Conservation (phyloP, 2,329 filamentous ascomycete species). For the Colletotrichum trifolii region DNA sequence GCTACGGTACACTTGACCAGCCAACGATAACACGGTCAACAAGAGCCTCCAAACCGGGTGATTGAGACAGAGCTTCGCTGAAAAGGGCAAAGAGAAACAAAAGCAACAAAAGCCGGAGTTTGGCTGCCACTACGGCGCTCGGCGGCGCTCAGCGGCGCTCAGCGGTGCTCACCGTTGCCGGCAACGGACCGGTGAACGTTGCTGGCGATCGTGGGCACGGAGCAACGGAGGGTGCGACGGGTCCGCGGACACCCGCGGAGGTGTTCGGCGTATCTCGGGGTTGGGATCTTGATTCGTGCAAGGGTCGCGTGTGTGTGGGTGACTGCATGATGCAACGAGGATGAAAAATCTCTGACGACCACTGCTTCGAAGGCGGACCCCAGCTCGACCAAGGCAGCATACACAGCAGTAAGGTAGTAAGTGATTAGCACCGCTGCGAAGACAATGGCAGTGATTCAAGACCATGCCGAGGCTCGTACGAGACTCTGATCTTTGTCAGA, state of each 20-base stretch:
- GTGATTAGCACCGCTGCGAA: no score
- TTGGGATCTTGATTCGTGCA: constrained; percentile 19
- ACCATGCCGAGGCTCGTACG: constrained; percentile 19
- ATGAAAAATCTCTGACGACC: constrained; percentile 19
- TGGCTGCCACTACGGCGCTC: neutral
- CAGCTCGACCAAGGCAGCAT: neutral
- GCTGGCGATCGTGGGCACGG: neutral
- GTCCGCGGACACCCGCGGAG: constrained; percentile 13
- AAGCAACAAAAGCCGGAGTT: neutral
- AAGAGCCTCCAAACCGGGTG: no score
- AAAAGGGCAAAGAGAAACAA: neutral
- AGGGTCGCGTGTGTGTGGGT: constrained; percentile 8
- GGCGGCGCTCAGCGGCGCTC: constrained; percentile 15
- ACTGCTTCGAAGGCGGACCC: constrained; percentile 4
- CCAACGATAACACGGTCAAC: no score
- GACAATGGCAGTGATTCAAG: neutral
- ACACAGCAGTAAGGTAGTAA: neutral
- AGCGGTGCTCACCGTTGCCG: constrained; percentile 15
- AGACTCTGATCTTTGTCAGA: constrained; percentile 21
- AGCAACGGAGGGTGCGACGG: constrained; percentile 12
- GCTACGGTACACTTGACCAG: no score
- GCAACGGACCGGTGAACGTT: constrained; percentile 30
- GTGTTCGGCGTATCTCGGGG: constrained; percentile 23
- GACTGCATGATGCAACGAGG: constrained; percentile 12
- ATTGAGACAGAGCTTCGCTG: no score